Evolutionary conservation across 2,329 filamentous ascomycete species (phyloP).

Genomic region (Elsinoe fawcettii): DNA sequence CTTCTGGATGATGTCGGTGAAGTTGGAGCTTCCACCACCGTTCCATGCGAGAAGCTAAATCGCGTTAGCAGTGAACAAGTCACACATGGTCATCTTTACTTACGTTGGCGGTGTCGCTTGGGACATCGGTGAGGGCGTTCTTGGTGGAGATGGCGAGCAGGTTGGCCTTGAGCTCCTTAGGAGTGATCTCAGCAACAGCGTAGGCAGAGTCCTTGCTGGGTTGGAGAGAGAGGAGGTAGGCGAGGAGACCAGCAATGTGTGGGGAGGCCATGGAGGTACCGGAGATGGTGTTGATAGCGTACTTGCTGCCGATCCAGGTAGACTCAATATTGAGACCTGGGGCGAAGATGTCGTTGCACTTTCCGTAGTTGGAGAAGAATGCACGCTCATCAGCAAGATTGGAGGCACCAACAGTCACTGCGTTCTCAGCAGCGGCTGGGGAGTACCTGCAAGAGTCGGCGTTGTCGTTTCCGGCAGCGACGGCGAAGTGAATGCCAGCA

Average conservation of each 20-base stretch:
- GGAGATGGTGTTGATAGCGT: constrained; percentile 97
- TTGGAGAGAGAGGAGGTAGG: constrained; percentile 96
- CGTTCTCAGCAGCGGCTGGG: constrained; percentile 81
- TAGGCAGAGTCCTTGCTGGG: constrained; percentile 84
- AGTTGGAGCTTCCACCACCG: constrained; percentile 91
- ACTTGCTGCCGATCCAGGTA: constrained; percentile 95
- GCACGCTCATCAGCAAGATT: constrained; percentile 90
- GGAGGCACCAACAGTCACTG: constrained; percentile 92
- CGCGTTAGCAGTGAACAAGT: constrained; percentile 22
- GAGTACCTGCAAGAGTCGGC: constrained; percentile 99
- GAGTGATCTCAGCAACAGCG: constrained; percentile 79
- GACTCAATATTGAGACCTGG: constrained; percentile 95
- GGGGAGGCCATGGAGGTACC: constrained; percentile 99
- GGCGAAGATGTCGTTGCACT: constrained; percentile 99
- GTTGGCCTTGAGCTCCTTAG: constrained; percentile 86
- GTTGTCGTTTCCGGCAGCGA: constrained; percentile 97
- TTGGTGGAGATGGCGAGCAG: constrained; percentile 76
- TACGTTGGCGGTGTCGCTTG: constrained; percentile 76
- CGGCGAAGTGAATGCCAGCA: constrained; percentile 91
- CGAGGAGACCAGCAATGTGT: constrained; percentile 90
- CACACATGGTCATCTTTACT: constrained; percentile 25
- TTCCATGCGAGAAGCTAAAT: constrained; percentile 84
- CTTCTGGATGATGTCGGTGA: constrained; percentile 67
- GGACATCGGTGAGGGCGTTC: constrained; percentile 71
- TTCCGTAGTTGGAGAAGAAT: constrained; percentile 99